Evolutionary conservation across 495 filamentous ascomycete species (phyloP).

Genomic region (Aspergillus nanangensis): DNA sequence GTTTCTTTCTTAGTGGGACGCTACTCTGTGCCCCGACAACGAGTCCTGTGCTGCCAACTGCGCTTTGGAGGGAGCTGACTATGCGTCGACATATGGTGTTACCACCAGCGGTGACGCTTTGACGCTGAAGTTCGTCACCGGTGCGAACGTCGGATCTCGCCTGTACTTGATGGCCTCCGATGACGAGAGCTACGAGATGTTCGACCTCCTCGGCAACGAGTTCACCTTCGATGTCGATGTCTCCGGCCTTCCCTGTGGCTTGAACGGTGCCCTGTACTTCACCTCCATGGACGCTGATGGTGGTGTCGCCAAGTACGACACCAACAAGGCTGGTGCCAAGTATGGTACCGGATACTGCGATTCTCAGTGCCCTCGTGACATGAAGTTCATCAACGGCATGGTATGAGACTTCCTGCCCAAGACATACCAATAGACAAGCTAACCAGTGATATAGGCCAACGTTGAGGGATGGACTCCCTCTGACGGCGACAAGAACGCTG

Average conservation of each 20-base stretch:
- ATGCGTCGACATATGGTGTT: constrained; percentile 50
- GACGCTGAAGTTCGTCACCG: constrained; percentile 49
- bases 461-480: constrained; percentile 53
- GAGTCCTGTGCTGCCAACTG: constrained; percentile 53
- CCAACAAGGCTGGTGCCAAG: constrained; percentile 60
- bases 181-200: constrained; percentile 51
- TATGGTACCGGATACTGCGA: constrained; percentile 74
- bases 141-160: constrained; percentile 48
- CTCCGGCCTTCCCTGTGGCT: constrained; percentile 57
- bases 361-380: constrained; percentile 58
- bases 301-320: constrained; percentile 40
- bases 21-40: constrained; percentile 47
- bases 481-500: constrained; percentile 51
- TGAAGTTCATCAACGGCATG: constrained; percentile 62
- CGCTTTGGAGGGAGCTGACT: constrained; percentile 58
- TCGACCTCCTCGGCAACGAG: constrained; percentile 53
- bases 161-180: constrained; percentile 49
- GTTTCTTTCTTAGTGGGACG: constrained; percentile 50
- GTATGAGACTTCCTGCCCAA: constrained; percentile 5
- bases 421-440: background rate
- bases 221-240: constrained; percentile 66
- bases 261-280: constrained; percentile 68
- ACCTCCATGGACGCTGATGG: constrained; percentile 58
- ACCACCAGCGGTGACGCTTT: constrained; percentile 44
- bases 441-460: constrained; percentile 35